Base-by-base conservation (phyloP, 2,329 filamentous ascomycete genomes). In the Celoporthe dispersa region DNA sequence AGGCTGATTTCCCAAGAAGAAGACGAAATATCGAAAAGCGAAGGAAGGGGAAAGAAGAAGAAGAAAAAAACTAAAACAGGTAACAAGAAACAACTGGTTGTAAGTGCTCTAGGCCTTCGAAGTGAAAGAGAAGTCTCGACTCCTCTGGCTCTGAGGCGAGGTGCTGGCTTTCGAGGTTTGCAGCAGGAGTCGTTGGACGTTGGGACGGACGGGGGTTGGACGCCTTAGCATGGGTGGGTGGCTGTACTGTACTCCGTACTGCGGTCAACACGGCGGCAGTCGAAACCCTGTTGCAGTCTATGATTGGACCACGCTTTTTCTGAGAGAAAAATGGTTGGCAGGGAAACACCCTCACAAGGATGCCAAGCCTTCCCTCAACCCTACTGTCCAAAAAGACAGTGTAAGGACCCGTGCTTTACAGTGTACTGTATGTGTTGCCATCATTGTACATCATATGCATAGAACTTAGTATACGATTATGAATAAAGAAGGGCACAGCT, bases 251-350 rank as follows among this genome's bases (percentile, higher is more conserved):
- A 57, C 14, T 57, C n/a, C n/a, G 53, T 11, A 39, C 37, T 39
- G 37, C 53, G 12, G 25, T 28, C 51, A 55, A 53, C 48, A 53
- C 4, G 48, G 51, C 51, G 60, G 60, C 22, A 41, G 35, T 44
- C 33, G 57, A 62, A 28, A 44, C 60, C 37, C 11, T 57, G 60
- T 7, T 25, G 12, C 14, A 1, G 11, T 16, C n/a, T 28, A 3
- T 65, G 63, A 65, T 65, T 65, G 63, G 63, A 33, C 4, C n/a
- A 33, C 8, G 31, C 19, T 33, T 39, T 55, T 33, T 28, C 63
- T 51, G 14, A 0, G 19, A 9, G 3, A 25, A 2, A 25, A 37
- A 11, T 44, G 53, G 65, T 67, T 67, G 65, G 35, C 44, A 39
- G 53, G 41, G 65, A 28, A 60, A 67, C 55, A 33, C 3, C 28